A percentile compares a stretch with the other conserved stretches of the same genome.
Evolutionary conservation across 768 basidiomycete genomes (phyloP).

Genomic region (Amanita rubescens): DNA sequence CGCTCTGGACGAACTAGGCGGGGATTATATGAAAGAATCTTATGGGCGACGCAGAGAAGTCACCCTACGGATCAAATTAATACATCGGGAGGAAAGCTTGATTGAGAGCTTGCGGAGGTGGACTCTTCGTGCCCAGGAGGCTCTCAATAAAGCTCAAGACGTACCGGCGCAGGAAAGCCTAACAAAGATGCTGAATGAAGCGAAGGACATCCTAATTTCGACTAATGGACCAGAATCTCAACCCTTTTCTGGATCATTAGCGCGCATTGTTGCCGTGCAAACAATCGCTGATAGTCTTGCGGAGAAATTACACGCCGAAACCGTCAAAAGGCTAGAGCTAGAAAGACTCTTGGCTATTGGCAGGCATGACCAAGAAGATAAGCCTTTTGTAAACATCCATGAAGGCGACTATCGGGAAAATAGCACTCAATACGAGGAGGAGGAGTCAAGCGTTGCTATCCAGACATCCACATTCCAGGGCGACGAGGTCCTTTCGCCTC

Average conservation of each 20-base stretch:
- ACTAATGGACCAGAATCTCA: slow-evolving; percentile 20
- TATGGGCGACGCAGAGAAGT: slow-evolving; percentile 72
- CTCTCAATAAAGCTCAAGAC: slow-evolving; percentile 15
- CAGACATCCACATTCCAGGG: background rate
- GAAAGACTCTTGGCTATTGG: slow-evolving; percentile 24
- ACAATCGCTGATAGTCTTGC: slow-evolving; percentile 44
- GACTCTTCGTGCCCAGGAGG: slow-evolving; percentile 45
- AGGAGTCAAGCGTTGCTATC: slow-evolving; percentile 3
- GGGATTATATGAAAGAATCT: slow-evolving; percentile 62
- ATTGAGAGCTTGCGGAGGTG: slow-evolving; percentile 49
- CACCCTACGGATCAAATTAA: slow-evolving; percentile 50
- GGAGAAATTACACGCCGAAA: slow-evolving; percentile 52
- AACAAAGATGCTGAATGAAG: slow-evolving; percentile 18
- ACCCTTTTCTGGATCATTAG: slow-evolving; percentile 36
- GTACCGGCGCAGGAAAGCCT: slow-evolving; percentile 26
- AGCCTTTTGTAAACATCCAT: background rate
- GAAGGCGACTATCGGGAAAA: background rate
- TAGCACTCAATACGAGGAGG: slow-evolving; percentile 1
- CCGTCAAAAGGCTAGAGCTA: slow-evolving; percentile 38
- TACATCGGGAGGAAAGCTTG: slow-evolving; percentile 57
- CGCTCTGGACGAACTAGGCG: slow-evolving; percentile 62
- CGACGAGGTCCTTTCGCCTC: background rate
- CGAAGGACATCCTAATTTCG: slow-evolving; percentile 15
- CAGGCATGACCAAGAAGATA: background rate
- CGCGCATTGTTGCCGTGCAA: slow-evolving; percentile 43